Evolutionary conservation across 441 rosid species (phyloP).

Genomic region (Flueggea neowawraea): DNA sequence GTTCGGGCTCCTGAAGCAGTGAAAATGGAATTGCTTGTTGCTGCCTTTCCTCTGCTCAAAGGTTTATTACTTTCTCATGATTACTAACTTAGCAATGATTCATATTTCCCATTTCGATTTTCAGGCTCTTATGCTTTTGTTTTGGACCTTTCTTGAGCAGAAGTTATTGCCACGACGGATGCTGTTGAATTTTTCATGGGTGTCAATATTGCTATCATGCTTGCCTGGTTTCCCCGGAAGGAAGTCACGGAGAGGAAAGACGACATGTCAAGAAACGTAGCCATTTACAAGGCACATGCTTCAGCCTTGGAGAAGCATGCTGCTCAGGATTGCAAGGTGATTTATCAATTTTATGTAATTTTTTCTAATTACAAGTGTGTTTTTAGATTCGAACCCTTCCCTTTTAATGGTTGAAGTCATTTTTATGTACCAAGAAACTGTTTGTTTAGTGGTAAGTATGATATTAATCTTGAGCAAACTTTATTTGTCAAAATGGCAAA

Average conservation of each 20-base stretch:
- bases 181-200: slow-evolving; percentile 53
- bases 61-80: slow-evolving; percentile 21
- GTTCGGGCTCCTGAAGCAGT: slow-evolving; percentile 50
- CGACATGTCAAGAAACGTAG: slow-evolving; percentile 49
- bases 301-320: slow-evolving; percentile 63
- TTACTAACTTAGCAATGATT: neutral
- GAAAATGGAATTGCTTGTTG: slow-evolving; percentile 76
- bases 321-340: slow-evolving; percentile 59
- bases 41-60: slow-evolving; percentile 81
- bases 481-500: too few relatives aligned
- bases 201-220: slow-evolving; percentile 52
- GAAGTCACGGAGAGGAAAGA: slow-evolving; percentile 71
- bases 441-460: too few relatives aligned
- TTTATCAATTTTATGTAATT: too few relatives aligned
- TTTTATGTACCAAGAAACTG: too few relatives aligned
- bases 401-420: too few relatives aligned
- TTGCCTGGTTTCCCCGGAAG: slow-evolving; percentile 54
- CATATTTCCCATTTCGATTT: neutral
- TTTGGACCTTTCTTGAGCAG: slow-evolving; percentile 8
- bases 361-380: too few relatives aligned
- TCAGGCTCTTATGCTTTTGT: neutral
- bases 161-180: slow-evolving; percentile 54
- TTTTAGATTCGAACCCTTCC: too few relatives aligned
- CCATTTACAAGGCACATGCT: slow-evolving; percentile 73
- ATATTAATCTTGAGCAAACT: too few relatives aligned